These are phyloP conservation scores for Spathaspora arborariae DNA, from an alignment of 805 yeast species.

Conservation along the genomic window DNA sequence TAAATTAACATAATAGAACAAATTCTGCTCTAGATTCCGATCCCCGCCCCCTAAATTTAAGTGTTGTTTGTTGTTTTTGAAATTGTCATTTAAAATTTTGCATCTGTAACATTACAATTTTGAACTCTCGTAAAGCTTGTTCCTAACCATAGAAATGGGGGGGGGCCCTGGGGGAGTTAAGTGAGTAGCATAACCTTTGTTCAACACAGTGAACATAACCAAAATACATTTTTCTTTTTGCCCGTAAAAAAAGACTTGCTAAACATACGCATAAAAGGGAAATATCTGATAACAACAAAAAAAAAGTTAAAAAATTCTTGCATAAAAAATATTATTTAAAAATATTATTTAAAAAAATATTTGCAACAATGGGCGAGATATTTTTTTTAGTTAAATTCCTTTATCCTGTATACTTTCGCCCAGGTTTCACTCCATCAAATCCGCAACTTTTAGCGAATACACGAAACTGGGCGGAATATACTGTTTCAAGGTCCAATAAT, in stretches of 20 bases:
- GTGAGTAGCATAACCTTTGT: too few species aligned
- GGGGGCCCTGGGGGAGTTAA: too few species aligned
- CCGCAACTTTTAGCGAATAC: neutral
- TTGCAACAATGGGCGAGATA: neutral
- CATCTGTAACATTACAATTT: neutral
- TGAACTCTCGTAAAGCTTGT: too few species aligned
- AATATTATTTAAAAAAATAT: neutral
- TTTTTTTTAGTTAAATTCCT: neutral
- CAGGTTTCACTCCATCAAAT: neutral
- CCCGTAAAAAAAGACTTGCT: too few species aligned
- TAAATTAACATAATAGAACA: neutral
- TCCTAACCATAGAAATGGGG: too few species aligned
- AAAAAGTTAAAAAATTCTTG: neutral
- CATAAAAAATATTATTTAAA: neutral
- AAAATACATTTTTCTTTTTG: too few species aligned
- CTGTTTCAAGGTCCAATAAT: neutral
- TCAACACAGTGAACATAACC: too few species aligned
- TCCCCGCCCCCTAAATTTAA: neutral
- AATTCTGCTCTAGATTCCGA: neutral
- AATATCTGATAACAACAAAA: neutral
- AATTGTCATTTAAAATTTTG: neutral
- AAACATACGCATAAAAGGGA: neutral
- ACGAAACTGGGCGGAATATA: neutral
- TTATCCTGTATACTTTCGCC: neutral
- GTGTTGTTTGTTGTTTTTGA: neutral